A percentile compares a stretch with the other conserved stretches of the same genome.
Evolutionary conservation across 148 eudicot genomes (phyloP).

Genomic region (Spergularia bocconei): DNA sequence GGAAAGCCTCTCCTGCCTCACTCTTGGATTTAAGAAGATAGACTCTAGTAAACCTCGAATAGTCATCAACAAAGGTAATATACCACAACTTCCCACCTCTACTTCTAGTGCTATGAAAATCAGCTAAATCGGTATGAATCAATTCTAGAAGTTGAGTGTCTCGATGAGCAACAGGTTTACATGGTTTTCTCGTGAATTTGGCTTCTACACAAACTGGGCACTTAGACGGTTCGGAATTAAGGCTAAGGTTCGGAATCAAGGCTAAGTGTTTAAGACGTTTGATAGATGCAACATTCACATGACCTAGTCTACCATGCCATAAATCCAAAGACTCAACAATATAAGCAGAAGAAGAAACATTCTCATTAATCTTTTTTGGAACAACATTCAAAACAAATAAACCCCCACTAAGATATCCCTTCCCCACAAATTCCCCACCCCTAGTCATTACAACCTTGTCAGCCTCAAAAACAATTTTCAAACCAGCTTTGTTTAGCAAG

Average conservation of each 20-base stretch:
- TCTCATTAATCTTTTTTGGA: not conserved
- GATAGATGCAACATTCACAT: not conserved
- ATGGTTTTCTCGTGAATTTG: not conserved
- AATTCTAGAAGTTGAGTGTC: not conserved
- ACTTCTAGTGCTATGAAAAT: not conserved
- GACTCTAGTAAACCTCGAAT: not conserved
- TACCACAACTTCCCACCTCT: not conserved
- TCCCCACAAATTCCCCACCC: too few relatives aligned
- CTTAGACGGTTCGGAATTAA: not conserved
- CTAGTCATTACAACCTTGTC: too few relatives aligned
- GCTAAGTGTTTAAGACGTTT: not conserved
- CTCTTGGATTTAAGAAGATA: not conserved
- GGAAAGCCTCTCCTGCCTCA: not conserved
- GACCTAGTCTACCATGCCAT: not conserved
- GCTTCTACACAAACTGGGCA: slow-evolving; percentile 4
- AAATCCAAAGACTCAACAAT: slow-evolving; percentile 8
- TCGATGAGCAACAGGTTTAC: too few relatives aligned
- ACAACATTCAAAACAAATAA: not conserved
- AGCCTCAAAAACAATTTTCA: too few relatives aligned
- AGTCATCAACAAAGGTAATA: not conserved
- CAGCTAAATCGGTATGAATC: not conserved
- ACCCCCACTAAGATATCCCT: too few relatives aligned
- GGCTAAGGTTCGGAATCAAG: not conserved
- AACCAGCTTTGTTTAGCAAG: too few relatives aligned
- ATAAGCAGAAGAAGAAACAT: not conserved